phyloP scores from a whole-genome alignment of 129 eudicot species.

The Oenanthe sinensis region DNA sequence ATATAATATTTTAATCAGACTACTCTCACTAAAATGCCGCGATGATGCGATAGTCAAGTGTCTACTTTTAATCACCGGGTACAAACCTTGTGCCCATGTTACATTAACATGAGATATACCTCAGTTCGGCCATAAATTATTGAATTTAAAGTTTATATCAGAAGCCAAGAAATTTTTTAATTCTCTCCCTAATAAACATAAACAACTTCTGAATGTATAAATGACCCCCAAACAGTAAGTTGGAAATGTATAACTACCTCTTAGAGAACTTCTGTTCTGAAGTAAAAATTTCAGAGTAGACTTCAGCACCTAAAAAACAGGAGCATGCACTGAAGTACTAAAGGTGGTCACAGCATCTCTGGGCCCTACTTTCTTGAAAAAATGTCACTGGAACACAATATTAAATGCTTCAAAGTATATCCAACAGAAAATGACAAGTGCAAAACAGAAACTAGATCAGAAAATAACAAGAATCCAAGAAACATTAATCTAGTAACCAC shows the following conservation, averaged over 20 bases:
- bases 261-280: conserved; percentile 26
- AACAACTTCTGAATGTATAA: neutral
- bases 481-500: conserved; percentile 27
- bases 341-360: neutral
- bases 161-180: neutral
- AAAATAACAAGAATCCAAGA: conserved; percentile 31
- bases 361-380: conserved; percentile 9
- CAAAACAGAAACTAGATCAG: conserved; percentile 26
- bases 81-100: too few relatives aligned
- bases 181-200: neutral
- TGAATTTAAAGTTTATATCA: neutral
- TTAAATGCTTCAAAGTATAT: conserved; percentile 28
- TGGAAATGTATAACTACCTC: conserved; percentile 17
- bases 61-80: neutral
- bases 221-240: neutral
- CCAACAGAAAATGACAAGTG: conserved; percentile 40
- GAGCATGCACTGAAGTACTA: conserved; percentile 5
- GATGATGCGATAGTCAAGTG: neutral
- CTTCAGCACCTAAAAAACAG: conserved; percentile 7
- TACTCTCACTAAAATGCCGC: neutral
- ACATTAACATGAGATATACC: neutral
- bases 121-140: neutral
- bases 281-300: conserved; percentile 24
- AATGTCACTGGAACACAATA: conserved; percentile 19
- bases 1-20: neutral